phyloP scores from a whole-genome alignment of 2,329 filamentous ascomycete species.

The Botrytis cinerea region DNA sequence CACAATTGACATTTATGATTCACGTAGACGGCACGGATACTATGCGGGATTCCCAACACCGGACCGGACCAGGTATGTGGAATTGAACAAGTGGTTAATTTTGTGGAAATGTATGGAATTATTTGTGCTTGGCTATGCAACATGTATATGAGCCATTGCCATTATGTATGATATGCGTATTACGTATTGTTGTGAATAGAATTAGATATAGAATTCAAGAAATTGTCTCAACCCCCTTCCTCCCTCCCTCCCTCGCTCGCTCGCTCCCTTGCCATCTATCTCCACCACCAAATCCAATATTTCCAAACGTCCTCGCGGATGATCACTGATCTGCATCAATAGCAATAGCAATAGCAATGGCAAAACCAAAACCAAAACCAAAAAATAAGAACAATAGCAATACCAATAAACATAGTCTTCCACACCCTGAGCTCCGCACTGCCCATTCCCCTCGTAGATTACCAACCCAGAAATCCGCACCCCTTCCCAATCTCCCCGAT shows the following conservation, averaged over 20 bases:
- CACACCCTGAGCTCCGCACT: not conserved
- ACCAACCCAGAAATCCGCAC: not conserved
- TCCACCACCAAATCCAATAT: not conserved
- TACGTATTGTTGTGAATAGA: not conserved
- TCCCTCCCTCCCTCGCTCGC: not conserved
- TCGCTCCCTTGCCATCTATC: not conserved
- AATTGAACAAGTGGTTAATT: not conserved
- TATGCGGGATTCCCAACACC: not conserved
- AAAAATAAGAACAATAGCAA: not conserved
- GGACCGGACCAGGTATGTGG: not conserved
- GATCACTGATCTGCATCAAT: not conserved
- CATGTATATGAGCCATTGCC: not conserved
- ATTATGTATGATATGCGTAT: not conserved
- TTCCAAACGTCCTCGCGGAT: not conserved
- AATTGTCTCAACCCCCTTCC: not conserved
- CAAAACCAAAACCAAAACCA: too few relatives aligned
- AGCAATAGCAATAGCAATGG: too few relatives aligned
- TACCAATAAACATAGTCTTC: not conserved
- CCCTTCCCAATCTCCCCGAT: not conserved
- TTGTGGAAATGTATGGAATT: not conserved
- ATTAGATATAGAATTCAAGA: not conserved
- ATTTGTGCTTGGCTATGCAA: not conserved
- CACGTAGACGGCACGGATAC: not conserved
- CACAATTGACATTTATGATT: not conserved
- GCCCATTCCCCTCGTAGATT: not conserved